Evolutionary conservation across 1,284 basidiomycete genomes (phyloP).

Genomic region (Apiotrichum siamense): DNA sequence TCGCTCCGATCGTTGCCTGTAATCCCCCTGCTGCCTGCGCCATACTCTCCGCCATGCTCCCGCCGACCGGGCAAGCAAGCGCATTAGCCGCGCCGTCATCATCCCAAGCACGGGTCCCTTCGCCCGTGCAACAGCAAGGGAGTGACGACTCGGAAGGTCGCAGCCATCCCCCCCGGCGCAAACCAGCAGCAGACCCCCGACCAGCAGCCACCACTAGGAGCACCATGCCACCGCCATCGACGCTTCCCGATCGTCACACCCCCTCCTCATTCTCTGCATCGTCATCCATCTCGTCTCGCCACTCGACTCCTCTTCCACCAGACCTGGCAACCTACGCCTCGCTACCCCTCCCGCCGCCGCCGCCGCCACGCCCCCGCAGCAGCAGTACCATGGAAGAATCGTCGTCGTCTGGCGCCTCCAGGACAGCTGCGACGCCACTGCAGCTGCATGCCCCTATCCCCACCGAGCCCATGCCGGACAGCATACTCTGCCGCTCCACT

Average conservation of each 20-base stretch:
- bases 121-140: too few relatives aligned
- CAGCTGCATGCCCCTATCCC: constrained; percentile 20
- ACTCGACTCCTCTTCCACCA: not conserved
- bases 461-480: constrained; percentile 36
- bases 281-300: not conserved
- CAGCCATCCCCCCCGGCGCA: too few relatives aligned
- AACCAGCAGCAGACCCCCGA: not conserved
- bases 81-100: too few relatives aligned
- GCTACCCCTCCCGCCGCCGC: not conserved
- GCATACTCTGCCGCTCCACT: constrained; percentile 41
- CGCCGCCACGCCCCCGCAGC: too few relatives aligned
- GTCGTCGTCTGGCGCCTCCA: too few relatives aligned
- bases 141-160: too few relatives aligned
- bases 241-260: not conserved
- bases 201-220: not conserved
- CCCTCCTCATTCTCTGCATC: not conserved
- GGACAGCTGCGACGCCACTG: not conserved
- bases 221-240: not conserved
- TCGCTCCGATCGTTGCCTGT: too few relatives aligned
- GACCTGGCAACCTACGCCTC: not conserved
- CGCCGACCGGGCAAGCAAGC: too few relatives aligned
- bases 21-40: too few relatives aligned
- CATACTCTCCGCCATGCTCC: too few relatives aligned
- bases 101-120: too few relatives aligned
- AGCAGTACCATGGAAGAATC: not conserved